Evolutionary conservation across 139 green algal species (phyloP).

Genomic region (Chlorella sp.): DNA sequence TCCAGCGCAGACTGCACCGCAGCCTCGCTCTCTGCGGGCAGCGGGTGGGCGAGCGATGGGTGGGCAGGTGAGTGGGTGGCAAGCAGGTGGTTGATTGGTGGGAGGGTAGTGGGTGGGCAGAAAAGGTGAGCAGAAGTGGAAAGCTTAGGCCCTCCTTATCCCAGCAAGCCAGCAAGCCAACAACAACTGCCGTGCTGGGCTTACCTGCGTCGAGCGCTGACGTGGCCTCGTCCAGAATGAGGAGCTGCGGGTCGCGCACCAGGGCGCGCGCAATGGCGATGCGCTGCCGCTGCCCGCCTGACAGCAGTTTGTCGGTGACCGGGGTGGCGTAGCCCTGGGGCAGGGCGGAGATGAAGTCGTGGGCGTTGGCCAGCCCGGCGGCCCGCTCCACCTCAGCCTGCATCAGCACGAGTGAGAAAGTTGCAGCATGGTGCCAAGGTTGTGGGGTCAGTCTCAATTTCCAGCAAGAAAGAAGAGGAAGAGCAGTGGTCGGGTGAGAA

Average conservation of each 20-base stretch:
- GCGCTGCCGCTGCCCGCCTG: conserved; percentile 83
- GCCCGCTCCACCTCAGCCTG: conserved; percentile 69
- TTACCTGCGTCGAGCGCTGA: conserved; percentile 20
- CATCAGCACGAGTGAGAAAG: background rate
- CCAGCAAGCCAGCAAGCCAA: too few relatives aligned
- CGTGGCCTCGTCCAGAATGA: conserved; percentile 70
- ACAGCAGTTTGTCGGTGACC: conserved; percentile 72
- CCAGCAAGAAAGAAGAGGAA: too few relatives aligned
- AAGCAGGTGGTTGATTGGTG: too few relatives aligned
- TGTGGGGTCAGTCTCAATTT: too few relatives aligned
- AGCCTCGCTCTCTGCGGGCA: conserved; percentile 57
- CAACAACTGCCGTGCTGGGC: too few relatives aligned
- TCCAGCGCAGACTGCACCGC: conserved; percentile 81
- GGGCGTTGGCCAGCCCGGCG: conserved; percentile 72
- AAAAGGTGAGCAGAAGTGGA: background rate
- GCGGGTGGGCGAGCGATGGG: background rate
- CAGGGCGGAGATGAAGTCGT: conserved; percentile 78
- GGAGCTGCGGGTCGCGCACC: conserved; percentile 55
- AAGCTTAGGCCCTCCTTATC: too few relatives aligned
- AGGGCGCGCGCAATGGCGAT: conserved; percentile 80
- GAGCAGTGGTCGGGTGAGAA: too few relatives aligned
- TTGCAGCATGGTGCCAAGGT: too few relatives aligned
- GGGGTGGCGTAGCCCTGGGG: conserved; percentile 76
- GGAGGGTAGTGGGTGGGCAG: too few relatives aligned
- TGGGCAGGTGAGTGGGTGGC: background rate